A percentile compares a stretch with the other conserved stretches of the same genome.
phyloP scores from a whole-genome alignment of 805 yeast species.

The Suhomyces sp. region DNA sequence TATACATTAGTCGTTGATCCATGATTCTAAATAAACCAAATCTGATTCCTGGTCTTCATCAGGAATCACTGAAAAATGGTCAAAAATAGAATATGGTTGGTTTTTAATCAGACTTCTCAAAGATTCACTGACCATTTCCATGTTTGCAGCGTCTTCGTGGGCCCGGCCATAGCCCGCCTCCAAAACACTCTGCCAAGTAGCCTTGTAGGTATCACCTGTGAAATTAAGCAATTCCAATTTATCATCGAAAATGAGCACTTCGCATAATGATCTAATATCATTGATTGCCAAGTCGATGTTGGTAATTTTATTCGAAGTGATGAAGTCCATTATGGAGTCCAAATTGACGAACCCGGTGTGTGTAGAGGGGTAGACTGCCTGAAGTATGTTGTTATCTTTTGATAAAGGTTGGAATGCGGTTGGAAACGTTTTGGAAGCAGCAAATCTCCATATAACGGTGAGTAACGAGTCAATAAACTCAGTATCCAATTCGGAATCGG shows the following conservation, averaged over 20 bases:
- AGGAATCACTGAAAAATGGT: slow-evolving; percentile 39
- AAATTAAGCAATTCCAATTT: slow-evolving; percentile 63
- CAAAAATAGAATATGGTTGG: slow-evolving; percentile 40
- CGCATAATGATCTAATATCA: slow-evolving; percentile 81
- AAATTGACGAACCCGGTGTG: slow-evolving; percentile 67
- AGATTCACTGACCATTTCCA: slow-evolving; percentile 10
- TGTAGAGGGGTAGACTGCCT: slow-evolving; percentile 54
- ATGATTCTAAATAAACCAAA: slow-evolving; percentile 49
- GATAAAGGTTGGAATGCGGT: slow-evolving; percentile 54
- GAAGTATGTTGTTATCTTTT: slow-evolving; percentile 36
- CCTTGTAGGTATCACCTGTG: slow-evolving; percentile 64
- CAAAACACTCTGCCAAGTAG: slow-evolving; percentile 79
- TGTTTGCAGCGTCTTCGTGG: slow-evolving; percentile 20
- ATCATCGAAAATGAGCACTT: slow-evolving; percentile 84
- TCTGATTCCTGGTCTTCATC: slow-evolving; percentile 38
- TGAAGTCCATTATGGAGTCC: slow-evolving; percentile 74
- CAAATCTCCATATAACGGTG: slow-evolving; percentile 84
- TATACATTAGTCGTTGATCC: slow-evolving; percentile 27
- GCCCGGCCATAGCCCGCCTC: slow-evolving; percentile 60
- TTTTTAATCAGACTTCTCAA: slow-evolving; percentile 11
- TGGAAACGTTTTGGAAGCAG: slow-evolving; percentile 76
- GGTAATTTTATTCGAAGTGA: slow-evolving; percentile 69
- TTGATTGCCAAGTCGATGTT: slow-evolving; percentile 71
- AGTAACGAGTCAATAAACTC: slow-evolving; percentile 86
- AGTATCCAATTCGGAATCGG: slow-evolving; percentile 90